A percentile compares a stretch with the other conserved stretches of the same genome.
Conservation (phyloP, 78 protist species). For the Monosiga brevicollis region DNA sequence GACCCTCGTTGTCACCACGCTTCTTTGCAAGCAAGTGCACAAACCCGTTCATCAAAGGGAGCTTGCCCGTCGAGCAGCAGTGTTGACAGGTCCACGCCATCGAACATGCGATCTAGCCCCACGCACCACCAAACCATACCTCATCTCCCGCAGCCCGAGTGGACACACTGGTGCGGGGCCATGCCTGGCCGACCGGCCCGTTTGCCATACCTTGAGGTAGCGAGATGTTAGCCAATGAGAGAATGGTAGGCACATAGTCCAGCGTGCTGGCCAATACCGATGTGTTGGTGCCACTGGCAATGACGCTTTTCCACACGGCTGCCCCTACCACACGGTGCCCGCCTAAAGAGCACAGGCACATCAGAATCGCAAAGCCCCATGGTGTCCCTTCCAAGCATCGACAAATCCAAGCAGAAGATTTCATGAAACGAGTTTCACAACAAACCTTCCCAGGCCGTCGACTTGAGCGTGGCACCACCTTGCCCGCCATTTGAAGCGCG, state of each 20-base stretch:
- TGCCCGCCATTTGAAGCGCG: neutral
- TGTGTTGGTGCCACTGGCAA: neutral
- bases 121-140: too few species aligned
- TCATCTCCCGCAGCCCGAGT: too few species aligned
- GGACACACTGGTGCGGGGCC: too few species aligned
- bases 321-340: neutral
- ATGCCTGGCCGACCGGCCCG: too few species aligned
- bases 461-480: neutral
- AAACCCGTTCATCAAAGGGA: neutral
- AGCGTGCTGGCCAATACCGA: neutral
- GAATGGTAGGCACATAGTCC: neutral
- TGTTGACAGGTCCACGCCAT: neutral
- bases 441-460: neutral
- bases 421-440: too few species aligned
- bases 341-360: too few species aligned
- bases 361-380: too few species aligned
- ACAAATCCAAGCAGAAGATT: too few species aligned
- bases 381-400: too few species aligned
- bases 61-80: neutral
- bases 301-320: neutral
- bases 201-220: too few species aligned
- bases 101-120: neutral
- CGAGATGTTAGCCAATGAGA: neutral
- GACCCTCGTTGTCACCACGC: neutral
- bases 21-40: too few species aligned